These are phyloP conservation scores for Cerrena zonata DNA, from an alignment of 1,284 basidiomycete species.

Conservation along the genomic window DNA sequence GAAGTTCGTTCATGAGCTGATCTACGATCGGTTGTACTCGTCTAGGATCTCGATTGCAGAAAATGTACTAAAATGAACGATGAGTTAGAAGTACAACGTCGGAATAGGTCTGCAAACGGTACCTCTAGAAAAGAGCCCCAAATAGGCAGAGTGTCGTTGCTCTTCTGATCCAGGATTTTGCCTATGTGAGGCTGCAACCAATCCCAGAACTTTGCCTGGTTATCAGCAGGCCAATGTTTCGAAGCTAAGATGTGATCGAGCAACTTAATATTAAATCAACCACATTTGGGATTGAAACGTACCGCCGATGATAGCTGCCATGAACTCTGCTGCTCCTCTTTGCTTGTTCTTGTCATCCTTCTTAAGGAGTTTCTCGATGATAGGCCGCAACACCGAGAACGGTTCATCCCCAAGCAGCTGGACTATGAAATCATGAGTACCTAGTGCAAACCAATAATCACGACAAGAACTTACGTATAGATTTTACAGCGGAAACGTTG, in stretches of 20 bases:
- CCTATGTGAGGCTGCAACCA: conserved; percentile 75
- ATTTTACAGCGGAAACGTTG: conserved; percentile 67
- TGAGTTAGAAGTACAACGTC: neutral
- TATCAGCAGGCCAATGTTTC: conserved; percentile 80
- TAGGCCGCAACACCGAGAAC: conserved; percentile 48
- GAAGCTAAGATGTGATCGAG: conserved; percentile 45
- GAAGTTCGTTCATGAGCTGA: conserved; percentile 60
- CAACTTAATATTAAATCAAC: neutral
- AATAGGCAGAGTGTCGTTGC: conserved; percentile 62
- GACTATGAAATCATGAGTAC: conserved; percentile 35
- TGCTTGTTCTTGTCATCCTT: conserved; percentile 77
- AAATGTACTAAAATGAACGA: conserved; percentile 53
- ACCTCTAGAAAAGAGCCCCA: conserved; percentile 72
- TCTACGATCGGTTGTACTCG: conserved; percentile 76
- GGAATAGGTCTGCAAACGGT: no score
- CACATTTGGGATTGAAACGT: conserved; percentile 1
- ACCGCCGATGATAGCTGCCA: conserved; percentile 75
- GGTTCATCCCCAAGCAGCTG: conserved; percentile 66
- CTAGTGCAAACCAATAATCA: neutral
- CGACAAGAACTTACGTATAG: conserved; percentile 52
- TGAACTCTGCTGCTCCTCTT: conserved; percentile 80
- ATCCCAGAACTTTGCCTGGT: conserved; percentile 69
- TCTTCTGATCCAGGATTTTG: conserved; percentile 58
- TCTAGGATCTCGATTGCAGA: conserved; percentile 79
- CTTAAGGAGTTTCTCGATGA: conserved; percentile 47